phyloP scores from a whole-genome alignment of 2,329 filamentous ascomycete genomes.

The Penicillium sclerotiorum region DNA sequence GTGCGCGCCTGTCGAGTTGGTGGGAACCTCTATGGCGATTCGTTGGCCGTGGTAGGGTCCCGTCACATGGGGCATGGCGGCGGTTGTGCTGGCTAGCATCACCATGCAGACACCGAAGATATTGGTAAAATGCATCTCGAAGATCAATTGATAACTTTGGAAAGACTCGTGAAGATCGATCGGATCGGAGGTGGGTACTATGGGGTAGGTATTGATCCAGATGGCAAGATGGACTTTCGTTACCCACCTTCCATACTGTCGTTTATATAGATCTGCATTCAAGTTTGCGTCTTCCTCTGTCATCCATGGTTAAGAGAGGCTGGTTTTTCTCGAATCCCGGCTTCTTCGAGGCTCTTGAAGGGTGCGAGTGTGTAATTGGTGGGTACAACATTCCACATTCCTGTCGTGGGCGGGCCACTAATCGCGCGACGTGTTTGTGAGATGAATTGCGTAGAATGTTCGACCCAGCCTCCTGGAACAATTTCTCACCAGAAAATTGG shows the following conservation, averaged over 20 bases:
- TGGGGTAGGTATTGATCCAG: too few relatives aligned
- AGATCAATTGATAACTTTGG: too few relatives aligned
- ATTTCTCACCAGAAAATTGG: background rate
- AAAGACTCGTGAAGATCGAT: too few relatives aligned
- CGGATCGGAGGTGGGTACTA: too few relatives aligned
- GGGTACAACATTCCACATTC: constrained; percentile 9
- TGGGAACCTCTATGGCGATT: constrained; percentile 14
- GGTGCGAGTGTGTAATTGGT: too few relatives aligned
- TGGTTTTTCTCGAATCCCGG: too few relatives aligned
- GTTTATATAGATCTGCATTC: too few relatives aligned
- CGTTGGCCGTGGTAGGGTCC: constrained; percentile 19
- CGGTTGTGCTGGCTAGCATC: constrained; percentile 16
- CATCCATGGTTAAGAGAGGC: too few relatives aligned
- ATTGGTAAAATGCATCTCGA: constrained; percentile 25
- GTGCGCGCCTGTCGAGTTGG: constrained; percentile 15
- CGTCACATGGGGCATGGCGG: constrained; percentile 21
- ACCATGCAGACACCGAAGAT: constrained; percentile 16
- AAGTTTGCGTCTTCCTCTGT: too few relatives aligned
- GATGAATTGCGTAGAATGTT: background rate
- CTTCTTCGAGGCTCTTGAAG: too few relatives aligned
- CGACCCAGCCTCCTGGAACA: background rate
- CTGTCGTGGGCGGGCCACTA: background rate
- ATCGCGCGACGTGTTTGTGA: background rate
- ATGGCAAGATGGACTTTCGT: too few relatives aligned
- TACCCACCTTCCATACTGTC: too few relatives aligned